Conservation (phyloP, 805 yeast genomes). For the Pichia nakasei region DNA sequence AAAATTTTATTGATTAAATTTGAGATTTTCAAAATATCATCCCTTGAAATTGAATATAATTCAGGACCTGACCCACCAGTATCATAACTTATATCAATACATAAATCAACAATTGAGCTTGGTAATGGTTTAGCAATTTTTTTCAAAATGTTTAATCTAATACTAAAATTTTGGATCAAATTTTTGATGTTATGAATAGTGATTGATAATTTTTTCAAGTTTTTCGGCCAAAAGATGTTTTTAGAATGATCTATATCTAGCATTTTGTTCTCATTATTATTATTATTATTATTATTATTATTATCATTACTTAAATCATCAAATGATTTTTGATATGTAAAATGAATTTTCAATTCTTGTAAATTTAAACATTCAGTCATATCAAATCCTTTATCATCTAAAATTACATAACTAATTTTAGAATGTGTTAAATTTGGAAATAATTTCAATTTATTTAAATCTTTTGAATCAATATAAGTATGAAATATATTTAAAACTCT, state of each 20-base stretch:
- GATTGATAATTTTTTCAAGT: constrained; percentile 21
- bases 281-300: background rate
- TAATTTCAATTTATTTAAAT: constrained; percentile 17
- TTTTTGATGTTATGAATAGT: constrained; percentile 25
- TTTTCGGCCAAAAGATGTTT: constrained; percentile 22
- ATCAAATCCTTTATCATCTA: constrained; percentile 23
- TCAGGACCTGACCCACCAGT: constrained; percentile 26
- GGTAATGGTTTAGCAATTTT: constrained; percentile 23
- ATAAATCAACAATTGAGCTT: constrained; percentile 20
- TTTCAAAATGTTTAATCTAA: constrained; percentile 20
- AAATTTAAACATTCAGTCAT: constrained; percentile 19
- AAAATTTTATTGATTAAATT: constrained; percentile 19
- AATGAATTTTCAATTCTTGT: constrained; percentile 24
- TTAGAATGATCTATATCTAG: no score
- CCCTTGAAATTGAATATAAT: constrained; percentile 20
- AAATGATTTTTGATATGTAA: constrained; percentile 18
- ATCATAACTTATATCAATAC: constrained; percentile 25
- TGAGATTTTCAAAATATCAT: constrained; percentile 23
- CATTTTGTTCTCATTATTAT: no score
- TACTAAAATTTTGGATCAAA: constrained; percentile 21
- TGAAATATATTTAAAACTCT: constrained; percentile 23
- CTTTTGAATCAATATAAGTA: constrained; percentile 22
- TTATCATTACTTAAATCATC: constrained; percentile 10
- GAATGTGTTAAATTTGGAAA: constrained; percentile 25
- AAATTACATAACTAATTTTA: constrained; percentile 23